Base-by-base conservation (phyloP, 2,329 filamentous ascomycete genomes). In the Fusarium illudens region DNA sequence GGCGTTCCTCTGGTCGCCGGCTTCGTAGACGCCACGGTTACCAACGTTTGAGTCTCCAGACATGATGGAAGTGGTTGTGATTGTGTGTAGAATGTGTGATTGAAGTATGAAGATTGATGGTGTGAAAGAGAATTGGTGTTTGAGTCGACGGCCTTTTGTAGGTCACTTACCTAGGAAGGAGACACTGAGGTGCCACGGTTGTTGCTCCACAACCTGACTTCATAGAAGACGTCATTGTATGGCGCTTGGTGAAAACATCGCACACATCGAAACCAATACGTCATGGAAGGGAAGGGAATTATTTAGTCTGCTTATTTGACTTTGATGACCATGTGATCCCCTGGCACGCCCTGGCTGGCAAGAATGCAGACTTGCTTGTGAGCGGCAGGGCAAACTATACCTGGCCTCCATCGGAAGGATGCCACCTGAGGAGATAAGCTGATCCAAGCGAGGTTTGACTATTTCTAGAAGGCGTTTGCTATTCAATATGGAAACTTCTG, bases 1-100 rank as follows among this genome's bases (percentile, higher is more conserved):
- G 65, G 80, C 77, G 77, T 89, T 93, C 73, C 87, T 86, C 84
- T 96, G 92, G 80, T 96, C 92, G 61, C 89, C 90, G 60, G 85
- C 89, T 81, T 94, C 91, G 81, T 96, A 94, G 77, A 93, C 81
- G 64, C 80, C 77, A 67, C 80, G 74, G 77, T 82, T 84, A 71
- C 92, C 92, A 76, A 95, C 91, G 76, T 84, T 90, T 60, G 90
- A 92, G 64, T 82, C 73, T 65, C 76, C 78, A 61, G 77, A 75
- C 79, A 80, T 80, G 60, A 34, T 76, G 59, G 12, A 29, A 34
- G 46, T 42, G 42, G 25, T 29, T 60, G 44, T 27, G 15, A 27
- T 53, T 39, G 3, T 12, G 49, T 55, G n/a, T 32, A 29, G 30
- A 29, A 8, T 22, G 15, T 19, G 4, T 17, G 17, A 22, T 54